Conservation (phyloP, 345 rosid genomes). For the Psidium friedrichsthalianum region DNA sequence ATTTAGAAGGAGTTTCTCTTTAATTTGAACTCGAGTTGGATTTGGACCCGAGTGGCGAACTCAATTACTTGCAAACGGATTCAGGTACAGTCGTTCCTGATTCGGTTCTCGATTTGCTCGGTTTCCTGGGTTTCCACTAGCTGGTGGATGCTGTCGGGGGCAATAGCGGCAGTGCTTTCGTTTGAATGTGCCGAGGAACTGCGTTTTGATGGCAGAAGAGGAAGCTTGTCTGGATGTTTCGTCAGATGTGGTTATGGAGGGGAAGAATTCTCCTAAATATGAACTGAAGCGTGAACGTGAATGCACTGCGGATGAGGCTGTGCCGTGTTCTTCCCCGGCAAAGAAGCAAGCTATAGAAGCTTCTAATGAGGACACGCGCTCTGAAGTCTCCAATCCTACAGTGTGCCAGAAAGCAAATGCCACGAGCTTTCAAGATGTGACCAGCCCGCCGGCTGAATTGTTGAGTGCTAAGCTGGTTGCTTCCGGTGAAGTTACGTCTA, state of each 20-base stretch:
- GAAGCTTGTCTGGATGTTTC: conserved; percentile 28
- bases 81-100: not conserved
- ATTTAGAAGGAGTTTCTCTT: not conserved
- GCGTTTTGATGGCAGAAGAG: conserved; percentile 30
- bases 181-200: not conserved
- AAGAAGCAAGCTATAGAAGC: conserved; percentile 68
- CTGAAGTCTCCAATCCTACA: conserved; percentile 78
- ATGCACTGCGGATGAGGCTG: conserved; percentile 10
- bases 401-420: conserved; percentile 46
- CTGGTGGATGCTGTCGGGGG: conserved; percentile 3
- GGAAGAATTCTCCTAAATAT: conserved; percentile 11
- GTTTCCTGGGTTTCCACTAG: not conserved
- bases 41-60: not conserved
- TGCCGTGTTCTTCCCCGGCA: conserved; percentile 18
- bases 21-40: not conserved
- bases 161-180: not conserved
- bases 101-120: not conserved
- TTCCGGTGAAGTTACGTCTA: conserved; percentile 26
- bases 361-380: conserved; percentile 54
- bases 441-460: conserved; percentile 33
- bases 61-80: not conserved
- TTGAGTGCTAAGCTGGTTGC: conserved; percentile 14
- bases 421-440: conserved; percentile 33
- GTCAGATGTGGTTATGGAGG: conserved; percentile 11
- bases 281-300: conserved; percentile 40